Percentiles rank a stretch among this genome's conserved stretches.
Conservation (phyloP, 768 basidiomycete species). For the Hortiboletus campestris region DNA sequence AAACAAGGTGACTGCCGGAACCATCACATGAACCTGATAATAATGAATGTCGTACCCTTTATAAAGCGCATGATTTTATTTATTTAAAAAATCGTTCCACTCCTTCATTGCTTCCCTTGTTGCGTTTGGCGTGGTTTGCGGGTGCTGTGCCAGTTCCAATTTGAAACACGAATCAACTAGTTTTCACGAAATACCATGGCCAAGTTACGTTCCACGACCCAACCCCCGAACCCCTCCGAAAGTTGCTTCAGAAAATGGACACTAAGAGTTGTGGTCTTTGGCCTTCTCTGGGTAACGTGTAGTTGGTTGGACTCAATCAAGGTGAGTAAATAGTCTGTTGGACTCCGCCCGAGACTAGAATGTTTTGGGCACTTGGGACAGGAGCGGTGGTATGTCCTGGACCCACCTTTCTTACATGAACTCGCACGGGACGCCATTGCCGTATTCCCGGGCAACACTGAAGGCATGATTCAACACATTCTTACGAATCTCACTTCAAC, state of each 20-base stretch:
- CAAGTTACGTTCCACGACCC: constrained; percentile 6
- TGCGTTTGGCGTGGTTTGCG: neutral
- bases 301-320: constrained; percentile 62
- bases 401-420: constrained; percentile 67
- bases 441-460: constrained; percentile 58
- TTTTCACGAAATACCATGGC: constrained; percentile 16
- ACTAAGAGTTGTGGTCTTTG: constrained; percentile 24
- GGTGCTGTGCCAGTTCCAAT: neutral
- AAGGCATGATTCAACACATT: constrained; percentile 79
- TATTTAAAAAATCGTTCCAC: neutral
- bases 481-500: constrained; percentile 72
- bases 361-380: constrained; percentile 26
- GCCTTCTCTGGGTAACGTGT: constrained; percentile 36
- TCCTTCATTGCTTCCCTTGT: neutral
- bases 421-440: constrained; percentile 75
- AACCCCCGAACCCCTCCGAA: neutral
- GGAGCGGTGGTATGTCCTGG: constrained; percentile 87
- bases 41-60: constrained; percentile 3
- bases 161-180: neutral
- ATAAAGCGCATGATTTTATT: neutral
- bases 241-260: constrained; percentile 34
- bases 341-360: neutral
- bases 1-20: no score
- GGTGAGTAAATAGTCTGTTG: constrained; percentile 35
- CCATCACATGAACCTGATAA: no score